phyloP scores from a whole-genome alignment of 2,329 filamentous ascomycete genomes.

The Clarireedia monteithiana region DNA sequence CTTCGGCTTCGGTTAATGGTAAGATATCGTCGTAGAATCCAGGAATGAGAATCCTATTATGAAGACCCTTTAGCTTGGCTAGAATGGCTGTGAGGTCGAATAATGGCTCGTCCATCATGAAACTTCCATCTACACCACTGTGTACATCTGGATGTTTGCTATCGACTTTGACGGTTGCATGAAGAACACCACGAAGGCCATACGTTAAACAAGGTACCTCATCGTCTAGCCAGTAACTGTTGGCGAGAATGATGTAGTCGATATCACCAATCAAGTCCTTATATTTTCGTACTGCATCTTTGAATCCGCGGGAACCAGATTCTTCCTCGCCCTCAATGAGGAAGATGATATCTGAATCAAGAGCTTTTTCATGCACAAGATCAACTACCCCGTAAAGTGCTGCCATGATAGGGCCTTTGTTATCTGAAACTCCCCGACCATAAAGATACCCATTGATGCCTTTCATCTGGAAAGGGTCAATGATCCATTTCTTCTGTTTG shows the following conservation, averaged over 20 bases:
- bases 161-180: constrained; percentile 83
- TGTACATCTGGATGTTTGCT: constrained; percentile 84
- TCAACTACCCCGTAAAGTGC: constrained; percentile 92
- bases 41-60: constrained; percentile 77
- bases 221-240: constrained; percentile 98
- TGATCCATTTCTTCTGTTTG: constrained; percentile 73
- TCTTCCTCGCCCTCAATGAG: constrained; percentile 97
- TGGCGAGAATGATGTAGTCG: constrained; percentile 90
- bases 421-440: constrained; percentile 92
- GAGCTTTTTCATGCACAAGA: constrained; percentile 70
- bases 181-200: constrained; percentile 84
- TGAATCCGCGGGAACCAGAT: constrained; percentile 84
- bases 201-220: constrained; percentile 94
- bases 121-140: constrained; percentile 92
- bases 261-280: constrained; percentile 82
- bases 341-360: constrained; percentile 86
- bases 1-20: constrained; percentile 66
- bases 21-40: constrained; percentile 83
- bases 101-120: constrained; percentile 80
- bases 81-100: constrained; percentile 84
- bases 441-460: constrained; percentile 91
- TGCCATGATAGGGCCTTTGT: constrained; percentile 93
- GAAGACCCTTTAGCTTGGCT: constrained; percentile 70
- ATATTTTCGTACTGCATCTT: constrained; percentile 69
- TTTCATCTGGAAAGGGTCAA: constrained; percentile 82